phyloP scores from a whole-genome alignment of 306 rosid genomes.

The Hylodesmum podocarpum region DNA sequence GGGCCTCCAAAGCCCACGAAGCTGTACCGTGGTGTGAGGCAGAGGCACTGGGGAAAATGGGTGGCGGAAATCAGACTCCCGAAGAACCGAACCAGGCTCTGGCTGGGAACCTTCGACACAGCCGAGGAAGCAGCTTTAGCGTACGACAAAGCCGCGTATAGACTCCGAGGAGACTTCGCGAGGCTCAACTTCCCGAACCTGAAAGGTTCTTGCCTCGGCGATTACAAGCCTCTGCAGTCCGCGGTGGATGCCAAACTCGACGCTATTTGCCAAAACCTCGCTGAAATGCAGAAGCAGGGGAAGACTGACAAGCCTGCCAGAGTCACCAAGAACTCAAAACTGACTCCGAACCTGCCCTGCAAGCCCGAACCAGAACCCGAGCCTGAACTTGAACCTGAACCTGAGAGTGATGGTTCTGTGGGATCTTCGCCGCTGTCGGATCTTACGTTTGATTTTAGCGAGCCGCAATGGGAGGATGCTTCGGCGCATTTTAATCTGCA shows the following conservation, averaged over 20 bases:
- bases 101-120: conserved; percentile 98
- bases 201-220: conserved; percentile 51
- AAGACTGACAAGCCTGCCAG: conserved; percentile 44
- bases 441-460: conserved; percentile 65
- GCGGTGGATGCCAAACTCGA: conserved; percentile 87
- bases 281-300: conserved; percentile 60
- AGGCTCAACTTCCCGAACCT: conserved; percentile 88
- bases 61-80: conserved; percentile 97
- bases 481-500: conserved; percentile 47
- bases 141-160: conserved; percentile 86
- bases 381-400: conserved; percentile 19
- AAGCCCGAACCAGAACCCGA: not conserved
- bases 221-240: conserved; percentile 69
- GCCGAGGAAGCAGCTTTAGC: conserved; percentile 99
- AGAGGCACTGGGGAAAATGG: conserved; percentile 99
- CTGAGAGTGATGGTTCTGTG: conserved; percentile 69
- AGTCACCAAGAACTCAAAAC: conserved; percentile 14
- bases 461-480: conserved; percentile 57
- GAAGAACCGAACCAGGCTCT: conserved; percentile 84
- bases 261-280: conserved; percentile 72
- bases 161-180: conserved; percentile 90
- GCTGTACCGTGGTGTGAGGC: conserved; percentile 96
- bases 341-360: not conserved
- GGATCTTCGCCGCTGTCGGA: conserved; percentile 88
- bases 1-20: conserved; percentile 66